phyloP scores from a whole-genome alignment of 2,329 filamentous ascomycete genomes.

The Colletotrichum sojae region DNA sequence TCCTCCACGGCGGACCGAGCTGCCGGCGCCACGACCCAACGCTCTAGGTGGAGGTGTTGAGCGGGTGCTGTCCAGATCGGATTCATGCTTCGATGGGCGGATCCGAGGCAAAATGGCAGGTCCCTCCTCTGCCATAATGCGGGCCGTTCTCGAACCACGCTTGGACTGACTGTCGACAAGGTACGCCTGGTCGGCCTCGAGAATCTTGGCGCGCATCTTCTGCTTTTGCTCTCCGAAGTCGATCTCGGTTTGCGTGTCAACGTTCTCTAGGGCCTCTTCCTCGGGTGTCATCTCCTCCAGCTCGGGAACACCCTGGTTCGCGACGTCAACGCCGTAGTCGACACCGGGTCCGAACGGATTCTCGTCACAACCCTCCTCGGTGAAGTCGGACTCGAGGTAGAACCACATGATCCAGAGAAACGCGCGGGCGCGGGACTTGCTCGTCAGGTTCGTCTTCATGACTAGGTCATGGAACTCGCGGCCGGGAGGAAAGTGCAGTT shows the following conservation, averaged over 20 bases:
- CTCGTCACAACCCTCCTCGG: slow-evolving; percentile 85
- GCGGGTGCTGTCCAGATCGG: slow-evolving; percentile 60
- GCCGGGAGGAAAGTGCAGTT: slow-evolving; percentile 87
- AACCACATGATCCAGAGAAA: slow-evolving; percentile 99
- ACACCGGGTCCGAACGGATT: slow-evolving; percentile 89
- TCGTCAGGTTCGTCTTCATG: slow-evolving; percentile 89
- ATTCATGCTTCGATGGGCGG: slow-evolving; percentile 72
- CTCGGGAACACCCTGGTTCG: slow-evolving; percentile 78
- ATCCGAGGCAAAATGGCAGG: slow-evolving; percentile 74
- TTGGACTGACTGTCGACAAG: slow-evolving; percentile 74
- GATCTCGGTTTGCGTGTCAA: slow-evolving; percentile 79
- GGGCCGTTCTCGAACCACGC: slow-evolving; percentile 61
- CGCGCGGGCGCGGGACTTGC: slow-evolving; percentile 84
- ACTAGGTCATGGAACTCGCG: slow-evolving; percentile 97
- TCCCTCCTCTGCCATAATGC: slow-evolving; percentile 64
- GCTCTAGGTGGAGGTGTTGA: slow-evolving; percentile 59
- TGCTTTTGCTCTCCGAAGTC: slow-evolving; percentile 81
- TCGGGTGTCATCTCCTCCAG: slow-evolving; percentile 77
- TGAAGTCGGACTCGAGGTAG: slow-evolving; percentile 96
- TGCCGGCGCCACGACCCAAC: slow-evolving; percentile 45
- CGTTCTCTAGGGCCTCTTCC: slow-evolving; percentile 78
- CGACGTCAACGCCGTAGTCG: slow-evolving; percentile 74
- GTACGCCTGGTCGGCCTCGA: slow-evolving; percentile 81
- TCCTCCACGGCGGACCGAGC: slow-evolving; percentile 54
- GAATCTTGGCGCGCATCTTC: slow-evolving; percentile 80